phyloP scores from a whole-genome alignment of 305 asterid genomes.

The Fraxinus ornus region DNA sequence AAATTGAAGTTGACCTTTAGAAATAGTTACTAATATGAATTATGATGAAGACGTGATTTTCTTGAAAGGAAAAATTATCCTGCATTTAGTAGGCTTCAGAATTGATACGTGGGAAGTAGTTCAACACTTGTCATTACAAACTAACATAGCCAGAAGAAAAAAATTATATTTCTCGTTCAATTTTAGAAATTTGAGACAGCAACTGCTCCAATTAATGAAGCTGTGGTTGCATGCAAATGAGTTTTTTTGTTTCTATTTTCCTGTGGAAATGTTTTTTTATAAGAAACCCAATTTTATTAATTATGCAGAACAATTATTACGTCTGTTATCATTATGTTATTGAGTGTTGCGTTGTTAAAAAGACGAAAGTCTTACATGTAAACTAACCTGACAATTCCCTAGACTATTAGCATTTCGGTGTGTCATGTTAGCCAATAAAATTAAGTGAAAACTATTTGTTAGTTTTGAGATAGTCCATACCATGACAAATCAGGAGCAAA shows the following conservation, averaged over 20 bases:
- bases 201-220: neutral
- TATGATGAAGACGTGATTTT: neutral
- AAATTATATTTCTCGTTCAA: neutral
- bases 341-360: neutral
- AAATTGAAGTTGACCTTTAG: neutral
- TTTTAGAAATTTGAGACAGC: neutral
- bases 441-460: neutral
- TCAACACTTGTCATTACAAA: neutral
- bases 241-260: neutral
- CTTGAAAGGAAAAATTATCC: neutral
- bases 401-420: neutral
- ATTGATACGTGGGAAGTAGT: neutral
- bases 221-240: neutral
- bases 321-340: neutral
- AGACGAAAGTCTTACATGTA: neutral
- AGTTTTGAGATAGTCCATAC: constrained; percentile 40
- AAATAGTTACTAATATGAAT: neutral
- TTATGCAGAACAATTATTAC: neutral
- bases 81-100: neutral
- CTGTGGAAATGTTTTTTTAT: neutral
- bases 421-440: neutral
- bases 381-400: neutral
- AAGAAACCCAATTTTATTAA: neutral
- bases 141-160: neutral
- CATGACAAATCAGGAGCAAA: constrained; percentile 99